These are phyloP conservation scores for Russula sp. DNA, from an alignment of 768 basidiomycete species.

Conservation along the genomic window DNA sequence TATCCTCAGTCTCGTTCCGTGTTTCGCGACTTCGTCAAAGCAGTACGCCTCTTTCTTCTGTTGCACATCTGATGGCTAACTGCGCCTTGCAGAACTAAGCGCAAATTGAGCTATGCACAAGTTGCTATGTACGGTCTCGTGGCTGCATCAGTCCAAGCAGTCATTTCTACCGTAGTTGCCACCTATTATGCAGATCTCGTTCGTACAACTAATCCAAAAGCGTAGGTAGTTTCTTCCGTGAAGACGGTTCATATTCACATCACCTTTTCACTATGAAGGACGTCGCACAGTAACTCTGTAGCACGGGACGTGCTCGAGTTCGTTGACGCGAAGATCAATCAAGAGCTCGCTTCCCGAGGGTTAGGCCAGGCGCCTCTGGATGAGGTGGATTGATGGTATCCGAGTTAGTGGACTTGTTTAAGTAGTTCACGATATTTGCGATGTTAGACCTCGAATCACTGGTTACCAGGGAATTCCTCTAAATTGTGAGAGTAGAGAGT, in stretches of 20 bases:
- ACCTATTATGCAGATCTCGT: not conserved
- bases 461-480: too few species aligned
- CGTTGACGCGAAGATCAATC: not conserved
- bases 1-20: not conserved
- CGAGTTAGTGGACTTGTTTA: too few species aligned
- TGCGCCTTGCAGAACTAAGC: not conserved
- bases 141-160: not conserved
- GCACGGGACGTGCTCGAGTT: not conserved
- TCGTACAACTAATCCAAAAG: not conserved
- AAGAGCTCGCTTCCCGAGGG: constrained; percentile 9
- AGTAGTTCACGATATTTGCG: not conserved
- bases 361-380: not conserved
- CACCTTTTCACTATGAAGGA: not conserved
- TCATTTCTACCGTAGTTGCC: not conserved
- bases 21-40: not conserved
- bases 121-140: not conserved
- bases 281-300: not conserved
- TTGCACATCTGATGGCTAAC: not conserved
- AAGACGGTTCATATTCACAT: not conserved
- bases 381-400: constrained; percentile 7
- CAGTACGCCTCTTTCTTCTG: not conserved
- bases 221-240: not conserved
- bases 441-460: not conserved
- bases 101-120: not conserved
- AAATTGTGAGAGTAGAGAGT: too few species aligned